A percentile compares a stretch with the other conserved stretches of the same genome.
Conservation (phyloP, 768 basidiomycete species). For the Suillus spraguei region DNA sequence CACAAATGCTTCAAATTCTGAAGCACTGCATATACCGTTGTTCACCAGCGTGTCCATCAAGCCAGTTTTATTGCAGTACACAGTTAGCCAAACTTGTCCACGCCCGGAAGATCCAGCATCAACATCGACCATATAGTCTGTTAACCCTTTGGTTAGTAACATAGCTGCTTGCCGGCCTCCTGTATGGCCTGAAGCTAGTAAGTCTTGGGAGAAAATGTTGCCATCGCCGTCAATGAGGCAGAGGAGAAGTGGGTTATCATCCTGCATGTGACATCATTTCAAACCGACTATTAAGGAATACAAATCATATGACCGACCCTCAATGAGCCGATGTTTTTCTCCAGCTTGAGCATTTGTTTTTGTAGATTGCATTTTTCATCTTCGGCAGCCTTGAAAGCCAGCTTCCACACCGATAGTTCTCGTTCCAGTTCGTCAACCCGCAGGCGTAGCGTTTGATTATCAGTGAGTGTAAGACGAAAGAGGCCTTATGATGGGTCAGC, state of each 20-base stretch:
- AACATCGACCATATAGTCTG: slow-evolving; percentile 32
- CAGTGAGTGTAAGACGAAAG: slow-evolving; percentile 33
- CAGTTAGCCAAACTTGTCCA: slow-evolving; percentile 38
- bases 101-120: slow-evolving; percentile 28
- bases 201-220: slow-evolving; percentile 38
- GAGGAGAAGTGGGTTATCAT: slow-evolving; percentile 41
- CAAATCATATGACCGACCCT: slow-evolving; percentile 26
- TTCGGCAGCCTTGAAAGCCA: slow-evolving; percentile 36
- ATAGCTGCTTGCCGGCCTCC: slow-evolving; percentile 41
- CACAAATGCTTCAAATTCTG: slow-evolving; percentile 39
- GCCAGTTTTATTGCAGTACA: slow-evolving; percentile 40
- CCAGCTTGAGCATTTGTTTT: slow-evolving; percentile 31
- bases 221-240: slow-evolving; percentile 45
- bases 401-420: slow-evolving; percentile 44
- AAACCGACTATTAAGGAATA: background rate
- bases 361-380: slow-evolving; percentile 34
- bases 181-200: slow-evolving; percentile 32
- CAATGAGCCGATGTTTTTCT: slow-evolving; percentile 34
- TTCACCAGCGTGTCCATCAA: slow-evolving; percentile 33
- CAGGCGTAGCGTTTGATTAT: slow-evolving; percentile 32
- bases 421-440: slow-evolving; percentile 41
- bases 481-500: slow-evolving; percentile 19
- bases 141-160: slow-evolving; percentile 38
- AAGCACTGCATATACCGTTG: slow-evolving; percentile 33
- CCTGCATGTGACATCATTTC: slow-evolving; percentile 23